These are phyloP conservation scores for Quercus lobata DNA, from an alignment of 331 rosid genomes.

Conservation along the genomic window DNA sequence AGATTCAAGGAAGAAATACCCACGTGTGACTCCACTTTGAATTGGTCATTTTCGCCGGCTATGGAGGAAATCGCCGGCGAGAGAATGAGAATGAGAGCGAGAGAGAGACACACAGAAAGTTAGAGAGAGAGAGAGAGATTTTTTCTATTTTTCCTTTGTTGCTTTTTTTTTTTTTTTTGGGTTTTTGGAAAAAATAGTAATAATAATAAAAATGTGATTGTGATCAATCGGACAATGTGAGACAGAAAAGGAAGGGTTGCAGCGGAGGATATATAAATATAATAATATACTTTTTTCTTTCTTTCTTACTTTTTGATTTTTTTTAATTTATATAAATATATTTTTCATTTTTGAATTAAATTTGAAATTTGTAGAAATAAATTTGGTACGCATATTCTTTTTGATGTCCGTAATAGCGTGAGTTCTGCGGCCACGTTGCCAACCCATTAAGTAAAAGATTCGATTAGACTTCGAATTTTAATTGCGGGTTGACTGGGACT, in stretches of 20 bases:
- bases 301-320: no score
- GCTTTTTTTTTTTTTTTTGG: no score
- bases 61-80: slow-evolving; percentile 33
- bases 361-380: neutral
- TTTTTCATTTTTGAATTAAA: neutral
- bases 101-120: neutral
- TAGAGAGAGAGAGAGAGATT: neutral
- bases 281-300: no score
- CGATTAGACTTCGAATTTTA: neutral
- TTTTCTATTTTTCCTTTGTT: no score
- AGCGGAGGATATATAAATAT: neutral
- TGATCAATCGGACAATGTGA: slow-evolving; percentile 14
- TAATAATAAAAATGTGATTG: slow-evolving; percentile 13
- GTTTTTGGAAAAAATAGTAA: neutral
- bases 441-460: neutral
- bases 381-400: neutral
- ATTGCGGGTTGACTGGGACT: neutral
- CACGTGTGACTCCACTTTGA: neutral
- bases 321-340: neutral
- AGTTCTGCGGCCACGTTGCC: slow-evolving; percentile 11
- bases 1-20: neutral
- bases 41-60: slow-evolving; percentile 18
- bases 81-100: neutral
- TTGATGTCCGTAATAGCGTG: slow-evolving; percentile 4
- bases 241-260: neutral